These are phyloP conservation scores for Aechmea fasciata DNA, from an alignment of 176 grass and related monocot genomes.

Conservation along the genomic window DNA sequence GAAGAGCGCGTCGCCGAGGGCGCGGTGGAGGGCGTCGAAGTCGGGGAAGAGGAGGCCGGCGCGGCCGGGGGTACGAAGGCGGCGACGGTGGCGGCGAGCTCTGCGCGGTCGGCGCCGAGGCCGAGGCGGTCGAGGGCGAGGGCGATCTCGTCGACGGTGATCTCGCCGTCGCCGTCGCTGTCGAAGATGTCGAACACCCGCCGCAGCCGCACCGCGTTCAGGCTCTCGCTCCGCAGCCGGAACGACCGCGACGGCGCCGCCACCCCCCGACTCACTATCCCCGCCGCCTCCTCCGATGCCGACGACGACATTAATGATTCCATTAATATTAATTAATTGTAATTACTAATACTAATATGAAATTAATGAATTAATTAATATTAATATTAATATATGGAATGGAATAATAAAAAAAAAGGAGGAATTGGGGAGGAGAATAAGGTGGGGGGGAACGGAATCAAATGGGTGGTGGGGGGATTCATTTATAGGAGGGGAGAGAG, in stretches of 20 bases:
- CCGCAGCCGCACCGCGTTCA: conserved; percentile 19
- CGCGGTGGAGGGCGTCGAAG: conserved; percentile 31
- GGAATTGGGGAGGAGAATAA: no score
- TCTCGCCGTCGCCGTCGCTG: conserved; percentile 27
- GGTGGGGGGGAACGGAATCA: no score
- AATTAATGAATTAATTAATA: no score
- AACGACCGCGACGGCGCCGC: background rate
- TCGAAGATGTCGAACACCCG: conserved; percentile 44
- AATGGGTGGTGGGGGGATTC: no score
- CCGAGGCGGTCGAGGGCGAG: conserved; percentile 27
- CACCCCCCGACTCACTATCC: no score
- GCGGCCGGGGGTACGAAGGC: conserved; percentile 12
- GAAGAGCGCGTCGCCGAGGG: conserved; percentile 39
- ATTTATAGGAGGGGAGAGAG: no score
- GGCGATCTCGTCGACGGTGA: conserved; percentile 24
- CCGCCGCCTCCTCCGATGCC: no score
- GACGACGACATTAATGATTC: no score
- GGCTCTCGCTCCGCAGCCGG: conserved; percentile 2
- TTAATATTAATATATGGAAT: no score
- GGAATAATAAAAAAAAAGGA: no score
- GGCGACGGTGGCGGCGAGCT: conserved; percentile 16
- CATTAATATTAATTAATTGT: no score
- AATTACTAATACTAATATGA: no score
- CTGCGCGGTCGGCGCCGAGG: background rate
- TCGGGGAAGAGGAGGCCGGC: conserved; percentile 21